Evolutionary conservation across 345 rosid genomes (phyloP), one percentile per base, ranked within the genome.

Genomic region (Eucalyptus virginea): DNA sequence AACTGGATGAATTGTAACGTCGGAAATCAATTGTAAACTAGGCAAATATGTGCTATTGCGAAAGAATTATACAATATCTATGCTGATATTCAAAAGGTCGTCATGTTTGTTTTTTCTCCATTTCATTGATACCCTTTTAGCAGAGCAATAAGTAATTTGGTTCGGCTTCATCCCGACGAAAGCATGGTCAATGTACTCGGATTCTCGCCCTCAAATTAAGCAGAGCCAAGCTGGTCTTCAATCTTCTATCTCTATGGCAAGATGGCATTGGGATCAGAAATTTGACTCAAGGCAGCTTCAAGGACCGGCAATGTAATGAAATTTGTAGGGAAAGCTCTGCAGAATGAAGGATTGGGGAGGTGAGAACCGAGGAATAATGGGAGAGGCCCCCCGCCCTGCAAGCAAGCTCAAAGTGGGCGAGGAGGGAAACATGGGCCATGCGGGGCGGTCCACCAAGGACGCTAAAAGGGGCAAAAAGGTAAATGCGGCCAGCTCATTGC

Each of bases 11-110:
- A 40, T 40, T 21, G 28, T 3, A 2, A 11, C 0, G 5, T 21
- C 4, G 1, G 0, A 77, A 21, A 21, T 77, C 9, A 12, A 37
- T 0, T 0, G 1, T 67, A 67, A 34, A 0, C 5, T 6, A 72
- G 5, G 13, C 1, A 40, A 19, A 2, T 21, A 37, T 19, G 9
- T 77, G 21, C 0, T 6, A 77, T 37, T 40, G 1, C 1, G 12
- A 37, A 77, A 37, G 30, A 77, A 40, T 2, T 21, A 37, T 21
- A 34, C 2, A 62, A 62, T 62, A 62, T 2, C 9, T 62, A 30
- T 6, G 18, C 17, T 3, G 0, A 62, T 62, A 62, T 62, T 0
- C 8, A 62, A 62, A 62, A 11, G 1, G 30, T 21, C 2, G 28
- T 17, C 6, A 69, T 23, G 81, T 9, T 9, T 69, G 4, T 19